Evolutionary conservation across 345 rosid genomes (phyloP), one percentile per base, ranked within the genome.

Genomic region (Citrus trifoliata): DNA sequence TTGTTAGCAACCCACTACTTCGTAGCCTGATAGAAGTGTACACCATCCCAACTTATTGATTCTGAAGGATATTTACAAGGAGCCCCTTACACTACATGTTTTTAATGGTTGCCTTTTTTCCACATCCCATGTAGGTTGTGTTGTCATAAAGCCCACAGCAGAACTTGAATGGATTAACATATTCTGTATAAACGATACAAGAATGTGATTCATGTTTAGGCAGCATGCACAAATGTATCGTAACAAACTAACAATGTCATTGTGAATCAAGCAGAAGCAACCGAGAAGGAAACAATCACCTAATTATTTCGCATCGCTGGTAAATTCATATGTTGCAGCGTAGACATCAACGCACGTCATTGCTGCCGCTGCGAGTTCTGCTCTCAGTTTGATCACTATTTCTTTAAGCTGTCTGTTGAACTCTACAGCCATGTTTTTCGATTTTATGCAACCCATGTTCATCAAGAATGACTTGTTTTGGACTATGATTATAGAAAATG

Each of bases 291-390:
- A 37, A 60, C 42, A 3, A 27, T 64, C 86, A 92, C 97, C 97
- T 83, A 83, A 30, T 28, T 86, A 35, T 76, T 85, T 88, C 10
- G 93, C 89, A 65, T 82, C 82, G 86, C 87, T 87, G 62, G 92
- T 92, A 78, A 95, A 88, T 81, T 82, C 92, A 35, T 86, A 90
- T 95, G 92, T 32, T 0, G 97, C 95, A 77, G 93, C 63, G 69
- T 89, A 90, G 42, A 92, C 89, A 84, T 95, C 98, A 35, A 93
- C 95, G 21, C 87, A 88, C 18, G 95, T 91, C 33, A 92, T 84
- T 22, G 89, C 93, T 38, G 96, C 95, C 64, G 82, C 75, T 1
- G 86, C 89, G 46, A 93, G 92, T 84, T 92, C 90, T 7, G 69
- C 74, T 71, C 95, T 84, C 48, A 90, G 81, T 58, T 81, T 90